A percentile compares a stretch with the other conserved stretches of the same genome.
Evolutionary conservation across 108 stramenopile species (phyloP).

Genomic region (Skeletonema tropicum): DNA sequence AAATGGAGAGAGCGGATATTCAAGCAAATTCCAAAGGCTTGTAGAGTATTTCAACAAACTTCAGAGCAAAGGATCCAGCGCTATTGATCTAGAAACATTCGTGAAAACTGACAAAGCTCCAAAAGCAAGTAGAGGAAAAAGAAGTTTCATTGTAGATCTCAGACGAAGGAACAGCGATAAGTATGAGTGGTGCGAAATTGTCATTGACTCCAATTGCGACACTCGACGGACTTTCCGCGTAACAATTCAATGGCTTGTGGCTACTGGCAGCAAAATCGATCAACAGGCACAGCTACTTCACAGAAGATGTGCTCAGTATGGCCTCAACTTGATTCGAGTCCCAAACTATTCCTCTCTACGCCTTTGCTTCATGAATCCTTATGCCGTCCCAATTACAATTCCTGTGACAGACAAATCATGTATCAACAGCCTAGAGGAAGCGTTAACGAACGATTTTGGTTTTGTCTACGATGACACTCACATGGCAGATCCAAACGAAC

Average conservation of each 20-base stretch:
- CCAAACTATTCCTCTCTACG: constrained; percentile 66
- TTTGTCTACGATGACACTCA: constrained; percentile 85
- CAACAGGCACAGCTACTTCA: constrained; percentile 82
- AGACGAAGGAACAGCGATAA: constrained; percentile 68
- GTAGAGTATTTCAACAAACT: constrained; percentile 76
- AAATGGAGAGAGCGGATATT: constrained; percentile 72
- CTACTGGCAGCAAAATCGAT: constrained; percentile 79
- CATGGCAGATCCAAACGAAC: constrained; percentile 65
- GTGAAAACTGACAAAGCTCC: constrained; percentile 27
- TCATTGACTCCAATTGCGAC: constrained; percentile 70
- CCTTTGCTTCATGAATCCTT: constrained; percentile 72
- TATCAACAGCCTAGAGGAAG: constrained; percentile 52
- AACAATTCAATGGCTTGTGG: constrained; percentile 91
- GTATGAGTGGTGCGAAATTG: constrained; percentile 87
- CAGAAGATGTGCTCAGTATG: constrained; percentile 77
- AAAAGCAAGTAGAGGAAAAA: constrained; percentile 50
- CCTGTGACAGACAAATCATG: constrained; percentile 47
- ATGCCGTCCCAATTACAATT: constrained; percentile 64
- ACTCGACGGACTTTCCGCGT: constrained; percentile 80
- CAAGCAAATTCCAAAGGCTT: constrained; percentile 67
- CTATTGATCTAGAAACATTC: constrained; percentile 54
- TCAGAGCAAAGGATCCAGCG: constrained; percentile 46
- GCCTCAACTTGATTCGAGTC: constrained; percentile 69
- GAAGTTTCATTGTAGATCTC: constrained; percentile 65
- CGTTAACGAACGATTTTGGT: constrained; percentile 51